Conservation (phyloP, 2,329 filamentous ascomycete species). For the Chalaropsis thielavioides region DNA sequence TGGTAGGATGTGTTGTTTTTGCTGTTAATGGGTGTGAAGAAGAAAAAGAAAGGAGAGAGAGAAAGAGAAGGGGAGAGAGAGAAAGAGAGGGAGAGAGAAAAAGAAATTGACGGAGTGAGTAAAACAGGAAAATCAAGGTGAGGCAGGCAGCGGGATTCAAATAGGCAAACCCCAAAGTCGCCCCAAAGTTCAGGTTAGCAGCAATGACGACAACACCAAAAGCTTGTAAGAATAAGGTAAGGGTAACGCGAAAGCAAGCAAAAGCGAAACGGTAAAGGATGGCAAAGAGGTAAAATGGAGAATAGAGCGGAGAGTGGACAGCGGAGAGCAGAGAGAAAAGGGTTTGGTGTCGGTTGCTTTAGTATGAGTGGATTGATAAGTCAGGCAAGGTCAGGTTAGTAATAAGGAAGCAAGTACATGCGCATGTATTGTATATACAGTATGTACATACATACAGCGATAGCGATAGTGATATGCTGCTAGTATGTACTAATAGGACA, state of each 20-base stretch:
- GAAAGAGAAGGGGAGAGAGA: slow-evolving; percentile 17
- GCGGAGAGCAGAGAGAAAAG: too few species aligned
- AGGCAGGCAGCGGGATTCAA: slow-evolving; percentile 3
- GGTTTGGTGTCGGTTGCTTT: background rate
- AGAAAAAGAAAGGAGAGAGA: slow-evolving; percentile 6
- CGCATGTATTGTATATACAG: too few species aligned
- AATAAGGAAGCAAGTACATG: too few species aligned
- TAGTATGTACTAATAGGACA: too few species aligned
- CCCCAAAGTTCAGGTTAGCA: slow-evolving; percentile 2
- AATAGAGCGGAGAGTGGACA: background rate
- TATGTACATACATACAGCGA: too few species aligned
- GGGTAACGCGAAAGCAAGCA: background rate
- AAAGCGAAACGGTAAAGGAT: background rate
- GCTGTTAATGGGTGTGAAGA: background rate
- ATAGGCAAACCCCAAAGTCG: slow-evolving; percentile 2
- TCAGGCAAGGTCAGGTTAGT: background rate
- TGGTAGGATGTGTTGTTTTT: background rate
- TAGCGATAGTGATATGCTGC: too few species aligned
- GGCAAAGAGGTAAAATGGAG: slow-evolving; percentile 12
- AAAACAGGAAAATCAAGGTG: slow-evolving; percentile 16
- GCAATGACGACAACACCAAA: slow-evolving; percentile 10
- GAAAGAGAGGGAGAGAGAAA: slow-evolving; percentile 9
- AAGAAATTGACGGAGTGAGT: slow-evolving; percentile 15
- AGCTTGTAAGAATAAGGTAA: background rate
- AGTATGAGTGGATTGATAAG: slow-evolving; percentile 8